Evolutionary conservation across 2,329 filamentous ascomycete genomes (phyloP), one percentile per base, ranked within the genome.

Genomic region (Phaeosphaeriaceae sp.): DNA sequence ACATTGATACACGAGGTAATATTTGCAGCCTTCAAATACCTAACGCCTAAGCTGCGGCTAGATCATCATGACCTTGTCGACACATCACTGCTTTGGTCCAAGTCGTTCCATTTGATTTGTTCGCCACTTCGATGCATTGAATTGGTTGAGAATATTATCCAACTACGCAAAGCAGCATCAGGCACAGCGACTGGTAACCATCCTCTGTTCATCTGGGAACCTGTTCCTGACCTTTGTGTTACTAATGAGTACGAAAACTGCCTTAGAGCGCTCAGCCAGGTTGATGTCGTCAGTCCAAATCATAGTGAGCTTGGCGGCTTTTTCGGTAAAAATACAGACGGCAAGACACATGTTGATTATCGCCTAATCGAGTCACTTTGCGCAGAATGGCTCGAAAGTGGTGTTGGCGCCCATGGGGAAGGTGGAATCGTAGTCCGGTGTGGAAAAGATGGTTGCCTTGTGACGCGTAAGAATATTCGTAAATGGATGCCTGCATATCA

Each of bases 121-220:
- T 89, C 87, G 1, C 86, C 92, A 0, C 74, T 77, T 1, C 84
- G 93, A 35, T 96, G 91, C 71, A 86, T 90, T 39, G 83, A 88
- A 46, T 82, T 96, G 17, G 86, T 94, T 17, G 74, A 82, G 1
- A 83, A 86, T n/a, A 89, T 97, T 50, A 77, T 86, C 4, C 75
- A 79, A 3, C 69, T 77, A 37, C 81, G 85, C 40, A 62, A 72
- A 28, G 64, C 68, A 35, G 54, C 77, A 28, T 63, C 52, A 13
- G 30, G 42, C 8, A 18, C 46, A 18, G 48, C 46, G 29, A 51
- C 52, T 32, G 35, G 36, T 12, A 52, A 64, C 9, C 64, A 77
- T 39, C 89, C 92, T 1, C 74, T 92, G 6, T 90, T 97, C 70
- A 84, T 97, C 43, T 99, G 93, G 93, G 94, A 99, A 71, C 94